Evolutionary conservation across 192 early-diverging fungal genomes (phyloP), one percentile per base, ranked within the genome.

Genomic region (Haplosporangium gracile): DNA sequence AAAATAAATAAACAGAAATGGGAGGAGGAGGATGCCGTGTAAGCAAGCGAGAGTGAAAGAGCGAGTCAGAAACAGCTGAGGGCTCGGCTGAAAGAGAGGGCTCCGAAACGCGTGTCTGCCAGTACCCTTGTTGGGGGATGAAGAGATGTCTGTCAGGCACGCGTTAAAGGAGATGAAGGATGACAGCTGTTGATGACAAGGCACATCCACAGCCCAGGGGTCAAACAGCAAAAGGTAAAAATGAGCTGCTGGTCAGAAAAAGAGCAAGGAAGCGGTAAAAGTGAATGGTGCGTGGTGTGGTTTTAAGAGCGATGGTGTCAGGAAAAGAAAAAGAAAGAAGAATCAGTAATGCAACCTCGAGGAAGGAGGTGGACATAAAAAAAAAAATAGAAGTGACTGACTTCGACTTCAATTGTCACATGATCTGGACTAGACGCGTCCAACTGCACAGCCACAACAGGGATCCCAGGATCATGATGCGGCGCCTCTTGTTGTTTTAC

Each of bases 311-410:
- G 29, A 65, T 65, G 60, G 60, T 29, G 43, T 15, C 1, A 65
- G 26, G 29, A 32, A n/a, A 60, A 20, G 49, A 5, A 16, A 32
- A 32, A 32, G 2, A 49, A 70, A 16, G 26, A 20, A 51, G 34
- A 77, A 71, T 71, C 38, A 38, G 43, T 45, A 11, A 22, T n/a
- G 63, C 1, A 43, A 18, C 20, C 6, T 9, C 42, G 16, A 10
- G 3, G 13, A 38, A 40, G n/a, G n/a, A 20, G 36, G 36, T 29
- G 26, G 13, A 15, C 11, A 70, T 22, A 2, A 16, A 57, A 57
- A 71, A 71, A 78, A 55, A 78, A 22, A 71, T 34, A 70, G 55
- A 57, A 29, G 69, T 71, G n/a, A 32, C 60, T 65, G n/a, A 32
- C 60, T 65, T 65, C 10, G 15, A 13, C 29, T 32, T 32, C 60